Evolutionary conservation across 73 alveolate species (phyloP).

Genomic region (Paramecium octaurelia): DNA sequence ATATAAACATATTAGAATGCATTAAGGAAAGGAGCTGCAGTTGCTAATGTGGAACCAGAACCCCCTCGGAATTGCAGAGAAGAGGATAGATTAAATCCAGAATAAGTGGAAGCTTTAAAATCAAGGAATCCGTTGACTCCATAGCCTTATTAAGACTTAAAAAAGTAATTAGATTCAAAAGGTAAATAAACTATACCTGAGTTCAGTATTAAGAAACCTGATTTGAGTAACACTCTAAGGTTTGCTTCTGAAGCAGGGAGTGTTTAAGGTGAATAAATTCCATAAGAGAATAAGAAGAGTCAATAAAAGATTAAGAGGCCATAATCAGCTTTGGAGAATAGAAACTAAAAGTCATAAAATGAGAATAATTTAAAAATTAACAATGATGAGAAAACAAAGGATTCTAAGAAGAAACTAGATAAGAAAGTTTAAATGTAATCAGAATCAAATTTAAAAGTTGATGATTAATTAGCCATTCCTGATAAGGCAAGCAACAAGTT

Average conservation of each 20-base stretch:
- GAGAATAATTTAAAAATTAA: not conserved
- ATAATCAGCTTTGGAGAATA: not conserved
- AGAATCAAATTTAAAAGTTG: not conserved
- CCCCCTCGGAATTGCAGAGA: slow-evolving; percentile 84
- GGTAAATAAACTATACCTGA: slow-evolving; percentile 19
- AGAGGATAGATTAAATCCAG: slow-evolving; percentile 78
- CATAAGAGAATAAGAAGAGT: not conserved
- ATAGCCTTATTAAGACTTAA: not conserved
- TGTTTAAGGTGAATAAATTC: not conserved
- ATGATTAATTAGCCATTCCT: slow-evolving; percentile 39
- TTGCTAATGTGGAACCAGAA: slow-evolving; percentile 67
- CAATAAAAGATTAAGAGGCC: not conserved
- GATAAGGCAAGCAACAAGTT: slow-evolving; percentile 27
- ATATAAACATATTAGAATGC: slow-evolving; percentile 88
- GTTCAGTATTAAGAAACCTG: slow-evolving; percentile 53
- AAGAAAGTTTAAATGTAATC: not conserved
- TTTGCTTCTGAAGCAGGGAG: slow-evolving; percentile 59
- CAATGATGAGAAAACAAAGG: not conserved
- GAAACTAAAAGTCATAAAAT: not conserved
- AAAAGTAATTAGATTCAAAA: not conserved
- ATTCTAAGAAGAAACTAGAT: not conserved
- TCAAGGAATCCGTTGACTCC: slow-evolving; percentile 45
- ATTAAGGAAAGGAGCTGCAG: slow-evolving; percentile 73
- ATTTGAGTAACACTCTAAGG: slow-evolving; percentile 47
- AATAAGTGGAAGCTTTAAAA: slow-evolving; percentile 53